These are phyloP conservation scores for Cryptococcus sp. DNA, from an alignment of 1,284 basidiomycete species.

Conservation along the genomic window DNA sequence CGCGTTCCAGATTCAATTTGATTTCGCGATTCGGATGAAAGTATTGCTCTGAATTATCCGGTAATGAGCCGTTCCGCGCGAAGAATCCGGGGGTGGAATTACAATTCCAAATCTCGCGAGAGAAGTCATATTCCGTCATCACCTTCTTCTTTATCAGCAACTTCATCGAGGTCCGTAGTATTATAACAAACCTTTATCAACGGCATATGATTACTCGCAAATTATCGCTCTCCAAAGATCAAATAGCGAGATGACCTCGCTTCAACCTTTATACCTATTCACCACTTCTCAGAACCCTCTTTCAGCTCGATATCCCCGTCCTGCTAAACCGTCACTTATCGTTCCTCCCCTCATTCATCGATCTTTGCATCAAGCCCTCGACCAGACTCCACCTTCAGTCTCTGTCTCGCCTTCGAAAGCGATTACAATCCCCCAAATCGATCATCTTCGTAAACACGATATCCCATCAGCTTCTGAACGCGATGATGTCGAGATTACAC, in stretches of 20 bases:
- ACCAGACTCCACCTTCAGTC: conserved; percentile 21
- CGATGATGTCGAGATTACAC: conserved; percentile 39
- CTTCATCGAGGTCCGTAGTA: too few species aligned
- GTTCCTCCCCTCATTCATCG: conserved; percentile 44
- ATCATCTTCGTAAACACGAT: conserved; percentile 29
- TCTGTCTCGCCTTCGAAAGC: not conserved
- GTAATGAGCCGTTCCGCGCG: too few species aligned
- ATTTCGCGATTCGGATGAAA: too few species aligned
- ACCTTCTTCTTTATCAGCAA: too few species aligned
- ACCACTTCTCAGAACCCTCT: conserved; percentile 43
- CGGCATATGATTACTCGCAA: not conserved
- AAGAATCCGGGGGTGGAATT: too few species aligned
- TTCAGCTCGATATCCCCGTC: conserved; percentile 35
- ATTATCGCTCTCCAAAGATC: too few species aligned
- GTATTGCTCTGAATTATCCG: too few species aligned
- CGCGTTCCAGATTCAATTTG: too few species aligned
- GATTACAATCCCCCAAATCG: conserved; percentile 33
- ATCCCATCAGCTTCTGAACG: conserved; percentile 11
- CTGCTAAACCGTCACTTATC: conserved; percentile 28
- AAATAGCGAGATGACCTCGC: not conserved
- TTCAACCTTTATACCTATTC: conserved; percentile 28
- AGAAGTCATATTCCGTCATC: too few species aligned
- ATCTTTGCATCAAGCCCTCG: conserved; percentile 42
- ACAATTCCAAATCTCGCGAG: too few species aligned
- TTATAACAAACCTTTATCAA: too few species aligned